phyloP scores from a whole-genome alignment of 108 stramenopile genomes.

The Mediolabrus comicus region DNA sequence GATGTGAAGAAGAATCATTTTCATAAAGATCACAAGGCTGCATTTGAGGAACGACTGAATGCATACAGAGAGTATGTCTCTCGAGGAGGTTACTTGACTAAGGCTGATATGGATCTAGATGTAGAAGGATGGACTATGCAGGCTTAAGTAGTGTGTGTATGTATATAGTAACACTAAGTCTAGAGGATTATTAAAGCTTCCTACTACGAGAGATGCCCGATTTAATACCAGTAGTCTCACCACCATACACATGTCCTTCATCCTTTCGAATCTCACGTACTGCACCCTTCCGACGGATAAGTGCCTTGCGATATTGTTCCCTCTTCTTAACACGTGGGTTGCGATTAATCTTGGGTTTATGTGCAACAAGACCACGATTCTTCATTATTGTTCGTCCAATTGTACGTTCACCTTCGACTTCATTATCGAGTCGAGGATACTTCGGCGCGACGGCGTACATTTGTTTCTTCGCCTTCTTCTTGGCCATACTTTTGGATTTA shows the following conservation, averaged over 20 bases:
- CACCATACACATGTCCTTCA: conserved; percentile 86
- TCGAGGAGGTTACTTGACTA: conserved; percentile 75
- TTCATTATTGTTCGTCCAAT: conserved; percentile 83
- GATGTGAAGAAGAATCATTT: conserved; percentile 33
- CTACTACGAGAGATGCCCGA: conserved; percentile 79
- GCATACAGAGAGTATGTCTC: conserved; percentile 72
- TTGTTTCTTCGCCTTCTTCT: conserved; percentile 63
- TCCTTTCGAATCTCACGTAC: conserved; percentile 87
- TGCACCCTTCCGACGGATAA: conserved; percentile 92
- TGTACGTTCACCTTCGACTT: conserved; percentile 82
- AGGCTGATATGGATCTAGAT: conserved; percentile 61
- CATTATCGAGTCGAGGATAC: conserved; percentile 67
- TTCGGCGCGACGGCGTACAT: conserved; percentile 83
- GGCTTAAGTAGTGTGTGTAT: not conserved
- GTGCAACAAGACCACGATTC: conserved; percentile 96
- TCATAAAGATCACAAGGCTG: conserved; percentile 15
- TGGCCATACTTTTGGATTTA: conserved; percentile 51
- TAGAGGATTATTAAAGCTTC: conserved; percentile 74
- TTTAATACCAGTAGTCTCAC: conserved; percentile 92
- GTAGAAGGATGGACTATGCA: conserved; percentile 24
- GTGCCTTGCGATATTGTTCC: conserved; percentile 92
- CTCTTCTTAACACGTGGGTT: conserved; percentile 98
- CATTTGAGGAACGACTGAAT: conserved; percentile 54
- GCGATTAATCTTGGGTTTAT: conserved; percentile 94
- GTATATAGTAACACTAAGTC: not conserved